These are phyloP conservation scores for Pseudophaeomoniella oleicola DNA, from an alignment of 2,329 filamentous ascomycete genomes.

Conservation along the genomic window DNA sequence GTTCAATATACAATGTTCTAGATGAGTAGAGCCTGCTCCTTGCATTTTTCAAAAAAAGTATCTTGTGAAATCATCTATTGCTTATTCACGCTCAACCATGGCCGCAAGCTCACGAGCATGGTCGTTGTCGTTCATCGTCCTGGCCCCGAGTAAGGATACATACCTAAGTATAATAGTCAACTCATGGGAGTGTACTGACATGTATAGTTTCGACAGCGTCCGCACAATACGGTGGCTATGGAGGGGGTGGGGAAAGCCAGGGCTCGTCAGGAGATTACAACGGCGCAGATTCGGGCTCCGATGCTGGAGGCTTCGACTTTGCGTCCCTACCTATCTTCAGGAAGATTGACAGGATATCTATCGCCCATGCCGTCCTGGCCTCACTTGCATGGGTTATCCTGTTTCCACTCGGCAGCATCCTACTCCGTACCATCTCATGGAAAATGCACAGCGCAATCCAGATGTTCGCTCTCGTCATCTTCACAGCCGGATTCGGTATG, in stretches of 20 bases:
- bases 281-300: not conserved
- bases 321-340: not conserved
- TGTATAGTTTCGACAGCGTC: not conserved
- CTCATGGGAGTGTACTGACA: too few relatives aligned
- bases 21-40: too few relatives aligned
- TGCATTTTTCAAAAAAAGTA: too few relatives aligned
- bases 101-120: not conserved
- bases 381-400: slow-evolving; percentile 15
- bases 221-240: not conserved
- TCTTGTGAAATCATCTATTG: too few relatives aligned
- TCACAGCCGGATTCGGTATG: slow-evolving; percentile 14
- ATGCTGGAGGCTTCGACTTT: not conserved
- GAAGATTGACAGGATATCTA: slow-evolving; percentile 6
- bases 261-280: not conserved
- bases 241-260: not conserved
- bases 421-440: slow-evolving; percentile 12
- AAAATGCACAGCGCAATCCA: slow-evolving; percentile 14
- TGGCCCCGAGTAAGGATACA: not conserved
- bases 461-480: slow-evolving; percentile 13
- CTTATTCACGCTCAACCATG: too few relatives aligned
- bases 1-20: too few relatives aligned
- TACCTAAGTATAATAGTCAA: too few relatives aligned
- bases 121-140: not conserved
- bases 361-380: slow-evolving; percentile 14
- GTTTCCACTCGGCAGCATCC: slow-evolving; percentile 12